phyloP scores from a whole-genome alignment of 2,329 filamentous ascomycete species.

The Thyridium curvatum region DNA sequence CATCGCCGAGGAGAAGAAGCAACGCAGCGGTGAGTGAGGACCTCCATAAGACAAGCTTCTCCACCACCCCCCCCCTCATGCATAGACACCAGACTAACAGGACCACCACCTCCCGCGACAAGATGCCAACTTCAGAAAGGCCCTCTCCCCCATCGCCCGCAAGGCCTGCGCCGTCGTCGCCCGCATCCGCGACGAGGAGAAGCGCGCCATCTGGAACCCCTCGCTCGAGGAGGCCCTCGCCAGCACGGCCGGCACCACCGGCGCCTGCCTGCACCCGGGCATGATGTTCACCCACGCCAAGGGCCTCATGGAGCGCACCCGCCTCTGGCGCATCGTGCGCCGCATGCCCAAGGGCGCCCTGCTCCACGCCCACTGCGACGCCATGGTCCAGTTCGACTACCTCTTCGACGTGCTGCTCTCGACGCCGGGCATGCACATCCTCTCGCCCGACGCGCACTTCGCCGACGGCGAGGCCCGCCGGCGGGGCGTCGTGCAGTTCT shows the following conservation, averaged over 20 bases:
- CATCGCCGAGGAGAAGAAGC: conserved; percentile 73
- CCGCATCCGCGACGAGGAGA: conserved; percentile 72
- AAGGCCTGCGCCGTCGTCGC: conserved; percentile 76
- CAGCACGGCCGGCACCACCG: conserved; percentile 39
- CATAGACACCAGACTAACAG: too few species aligned
- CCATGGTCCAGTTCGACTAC: conserved; percentile 84
- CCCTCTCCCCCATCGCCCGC: conserved; percentile 71
- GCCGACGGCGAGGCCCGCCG: conserved; percentile 43
- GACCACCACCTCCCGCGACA: too few species aligned
- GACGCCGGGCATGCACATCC: conserved; percentile 69
- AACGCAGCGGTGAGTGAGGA: conserved; percentile 63
- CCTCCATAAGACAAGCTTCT: conserved; percentile 1
- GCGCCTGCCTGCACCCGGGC: conserved; percentile 65
- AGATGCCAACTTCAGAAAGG: conserved; percentile 64
- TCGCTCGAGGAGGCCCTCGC: conserved; percentile 66
- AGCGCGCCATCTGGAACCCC: conserved; percentile 68
- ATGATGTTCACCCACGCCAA: conserved; percentile 93
- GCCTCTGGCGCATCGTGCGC: conserved; percentile 78
- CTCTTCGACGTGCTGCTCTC: conserved; percentile 66
- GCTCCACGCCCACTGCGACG: conserved; percentile 82
- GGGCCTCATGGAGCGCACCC: conserved; percentile 76
- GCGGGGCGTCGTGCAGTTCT: conserved; percentile 48
- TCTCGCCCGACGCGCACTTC: conserved; percentile 50
- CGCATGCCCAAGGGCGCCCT: conserved; percentile 85
- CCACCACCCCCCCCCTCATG: conserved; percentile 19